Conservation (phyloP, 2,329 filamentous ascomycete species). For the Pseudogymnoascus sp. region DNA sequence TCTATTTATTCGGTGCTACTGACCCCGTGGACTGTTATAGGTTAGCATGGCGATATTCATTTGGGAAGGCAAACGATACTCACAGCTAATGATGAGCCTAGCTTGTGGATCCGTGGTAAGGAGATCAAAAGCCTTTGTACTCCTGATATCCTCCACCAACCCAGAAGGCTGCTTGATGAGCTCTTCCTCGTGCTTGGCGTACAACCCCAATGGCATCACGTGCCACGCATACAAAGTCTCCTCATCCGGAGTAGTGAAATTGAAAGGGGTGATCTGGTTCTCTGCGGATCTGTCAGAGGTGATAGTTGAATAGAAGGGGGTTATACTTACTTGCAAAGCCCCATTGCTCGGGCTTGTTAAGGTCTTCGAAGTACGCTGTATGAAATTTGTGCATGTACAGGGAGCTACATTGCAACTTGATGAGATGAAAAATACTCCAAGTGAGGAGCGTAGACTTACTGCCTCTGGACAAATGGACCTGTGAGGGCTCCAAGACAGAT, state of each 20-base stretch:
- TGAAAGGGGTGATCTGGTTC: slow-evolving; percentile 84
- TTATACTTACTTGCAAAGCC: slow-evolving; percentile 67
- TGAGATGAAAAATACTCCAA: background rate
- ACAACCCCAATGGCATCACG: slow-evolving; percentile 70
- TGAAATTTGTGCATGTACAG: slow-evolving; percentile 79
- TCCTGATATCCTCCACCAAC: slow-evolving; percentile 41
- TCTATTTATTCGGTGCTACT: slow-evolving; percentile 22
- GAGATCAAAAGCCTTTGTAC: slow-evolving; percentile 51
- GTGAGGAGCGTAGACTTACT: slow-evolving; percentile 48
- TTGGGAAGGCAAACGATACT: slow-evolving; percentile 24
- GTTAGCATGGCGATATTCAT: slow-evolving; percentile 28
- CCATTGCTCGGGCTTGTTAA: slow-evolving; percentile 71
- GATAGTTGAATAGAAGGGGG: background rate
- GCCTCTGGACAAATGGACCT: slow-evolving; percentile 66
- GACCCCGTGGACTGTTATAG: slow-evolving; percentile 52
- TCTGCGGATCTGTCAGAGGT: slow-evolving; percentile 37
- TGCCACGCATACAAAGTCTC: slow-evolving; percentile 86
- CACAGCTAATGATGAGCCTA: slow-evolving; percentile 56
- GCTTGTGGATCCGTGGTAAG: slow-evolving; percentile 56
- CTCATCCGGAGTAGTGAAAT: slow-evolving; percentile 63
- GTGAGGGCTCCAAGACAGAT: slow-evolving; percentile 57
- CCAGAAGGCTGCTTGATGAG: slow-evolving; percentile 43
- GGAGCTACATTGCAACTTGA: slow-evolving; percentile 37
- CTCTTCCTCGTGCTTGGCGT: slow-evolving; percentile 59
- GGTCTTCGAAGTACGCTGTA: slow-evolving; percentile 61